Evolutionary conservation across 495 filamentous ascomycete genomes (phyloP).

Genomic region (Talaromyces ruber): DNA sequence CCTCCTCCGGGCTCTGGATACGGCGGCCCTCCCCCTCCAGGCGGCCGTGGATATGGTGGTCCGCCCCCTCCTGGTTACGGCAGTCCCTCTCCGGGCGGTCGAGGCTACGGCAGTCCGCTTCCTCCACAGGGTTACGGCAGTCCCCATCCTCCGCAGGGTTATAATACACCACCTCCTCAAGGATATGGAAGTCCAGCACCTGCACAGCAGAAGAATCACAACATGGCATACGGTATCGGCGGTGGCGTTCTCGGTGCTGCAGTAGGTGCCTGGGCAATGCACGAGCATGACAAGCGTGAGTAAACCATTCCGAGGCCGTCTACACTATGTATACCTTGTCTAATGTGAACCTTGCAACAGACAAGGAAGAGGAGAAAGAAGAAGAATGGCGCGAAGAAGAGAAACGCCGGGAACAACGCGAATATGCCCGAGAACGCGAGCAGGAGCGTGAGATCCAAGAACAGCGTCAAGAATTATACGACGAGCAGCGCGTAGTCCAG

Average conservation of each 20-base stretch:
- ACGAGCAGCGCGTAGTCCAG: neutral
- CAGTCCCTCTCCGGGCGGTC: neutral
- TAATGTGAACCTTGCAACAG: neutral
- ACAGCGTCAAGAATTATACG: neutral
- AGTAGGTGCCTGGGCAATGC: slow-evolving; percentile 3
- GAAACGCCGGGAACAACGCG: neutral
- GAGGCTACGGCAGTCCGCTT: neutral
- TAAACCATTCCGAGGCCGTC: neutral
- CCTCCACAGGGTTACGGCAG: slow-evolving; percentile 3
- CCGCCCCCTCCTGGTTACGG: neutral
- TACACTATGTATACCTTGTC: neutral
- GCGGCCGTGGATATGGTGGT: neutral
- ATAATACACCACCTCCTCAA: neutral
- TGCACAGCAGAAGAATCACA: slow-evolving; percentile 1
- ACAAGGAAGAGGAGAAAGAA: slow-evolving; percentile 4
- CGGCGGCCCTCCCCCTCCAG: neutral
- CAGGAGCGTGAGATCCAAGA: neutral
- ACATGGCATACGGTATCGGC: neutral
- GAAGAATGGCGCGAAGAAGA: slow-evolving; percentile 6
- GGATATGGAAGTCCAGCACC: slow-evolving; percentile 1
- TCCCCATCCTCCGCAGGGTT: neutral
- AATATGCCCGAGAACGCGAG: neutral
- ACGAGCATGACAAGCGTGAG: slow-evolving; percentile 1
- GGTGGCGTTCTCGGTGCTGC: slow-evolving; percentile 3
- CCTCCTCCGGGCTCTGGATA: neutral